Evolutionary conservation across 345 rosid genomes (phyloP).

Genomic region (Moringa oleifera): DNA sequence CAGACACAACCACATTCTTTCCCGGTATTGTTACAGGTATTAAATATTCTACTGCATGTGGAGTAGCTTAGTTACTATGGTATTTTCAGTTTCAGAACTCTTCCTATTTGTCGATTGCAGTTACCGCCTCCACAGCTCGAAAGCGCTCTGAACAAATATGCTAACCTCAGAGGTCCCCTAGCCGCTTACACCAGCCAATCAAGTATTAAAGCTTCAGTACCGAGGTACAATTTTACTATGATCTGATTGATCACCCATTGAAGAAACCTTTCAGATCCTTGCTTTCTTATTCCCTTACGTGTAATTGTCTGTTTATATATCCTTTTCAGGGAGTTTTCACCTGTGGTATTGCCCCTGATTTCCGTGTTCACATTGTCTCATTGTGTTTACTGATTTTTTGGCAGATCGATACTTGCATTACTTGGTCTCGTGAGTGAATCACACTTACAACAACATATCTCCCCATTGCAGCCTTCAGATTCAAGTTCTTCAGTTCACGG

Average conservation of each 20-base stretch:
- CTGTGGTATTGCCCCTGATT: neutral
- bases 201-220: constrained; percentile 52
- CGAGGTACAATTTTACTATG: constrained; percentile 40
- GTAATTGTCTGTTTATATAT: too few relatives aligned
- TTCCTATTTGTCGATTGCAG: constrained; percentile 39
- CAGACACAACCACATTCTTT: constrained; percentile 95
- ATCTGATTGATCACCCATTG: neutral
- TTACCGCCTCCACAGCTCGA: constrained; percentile 83
- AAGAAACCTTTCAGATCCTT: neutral
- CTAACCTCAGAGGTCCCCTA: constrained; percentile 66
- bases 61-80: neutral
- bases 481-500: constrained; percentile 54
- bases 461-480: constrained; percentile 53
- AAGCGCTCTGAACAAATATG: constrained; percentile 65
- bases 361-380: constrained; percentile 5
- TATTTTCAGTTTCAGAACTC: constrained; percentile 8
- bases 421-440: constrained; percentile 64
- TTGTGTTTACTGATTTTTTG: constrained; percentile 12
- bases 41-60: constrained; percentile 1
- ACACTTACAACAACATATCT: constrained; percentile 29
- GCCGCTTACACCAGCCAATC: constrained; percentile 68
- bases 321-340: too few relatives aligned
- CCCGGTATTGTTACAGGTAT: constrained; percentile 77
- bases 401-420: constrained; percentile 66
- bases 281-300: neutral